Evolutionary conservation across 2,329 filamentous ascomycete species (phyloP), one percentile per base, ranked within the genome.

Genomic region (Rutstroemia sp.): DNA sequence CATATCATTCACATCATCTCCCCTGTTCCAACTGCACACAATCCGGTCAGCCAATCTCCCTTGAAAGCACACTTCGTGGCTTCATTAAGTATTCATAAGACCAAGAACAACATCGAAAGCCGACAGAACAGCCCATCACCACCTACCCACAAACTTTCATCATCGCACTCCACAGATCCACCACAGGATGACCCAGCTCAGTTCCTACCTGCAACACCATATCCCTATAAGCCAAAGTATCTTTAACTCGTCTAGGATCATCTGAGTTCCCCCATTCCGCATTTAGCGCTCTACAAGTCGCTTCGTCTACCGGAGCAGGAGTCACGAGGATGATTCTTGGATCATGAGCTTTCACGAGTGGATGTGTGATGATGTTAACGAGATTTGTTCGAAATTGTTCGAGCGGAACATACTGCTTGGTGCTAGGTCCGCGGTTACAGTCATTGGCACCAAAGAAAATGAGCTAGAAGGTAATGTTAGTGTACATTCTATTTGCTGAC

Each of bases 371-470:
- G 61, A 96, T 89, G 37, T 75, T 75, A 60, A 71, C 76, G 42
- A 95, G 72, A 67, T 95, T 94, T 51, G 78, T 72, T 68, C 81
- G 83, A 75, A 89, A 97, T 58, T 82, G 73, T 0, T 83, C 78
- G 17, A 95, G 71, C 0, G 88, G 82, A 5, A 96, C 81, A 68
- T 90, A 83, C 71, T 96, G 92, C 1, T 76, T 76, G 2, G 78
- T 75, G 41, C 80, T 73, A 1, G 82, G 79, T 5, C 62, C 58
- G 2, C 92, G 71, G 52, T 84, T 84, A 3, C 91, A 86, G 70
- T 97, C 92, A 68, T 97, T 97, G 64, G 92, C 90, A 14, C 92
- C 92, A 58, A 96, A 84, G 64, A 95, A 86, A 57, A 95, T 74
- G 38, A 70, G 59, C 63, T 66, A 7, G 25, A 23, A 14, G 21